Evolutionary conservation across 192 early-diverging fungal genomes (phyloP).

Genomic region (Coemansia sp.): DNA sequence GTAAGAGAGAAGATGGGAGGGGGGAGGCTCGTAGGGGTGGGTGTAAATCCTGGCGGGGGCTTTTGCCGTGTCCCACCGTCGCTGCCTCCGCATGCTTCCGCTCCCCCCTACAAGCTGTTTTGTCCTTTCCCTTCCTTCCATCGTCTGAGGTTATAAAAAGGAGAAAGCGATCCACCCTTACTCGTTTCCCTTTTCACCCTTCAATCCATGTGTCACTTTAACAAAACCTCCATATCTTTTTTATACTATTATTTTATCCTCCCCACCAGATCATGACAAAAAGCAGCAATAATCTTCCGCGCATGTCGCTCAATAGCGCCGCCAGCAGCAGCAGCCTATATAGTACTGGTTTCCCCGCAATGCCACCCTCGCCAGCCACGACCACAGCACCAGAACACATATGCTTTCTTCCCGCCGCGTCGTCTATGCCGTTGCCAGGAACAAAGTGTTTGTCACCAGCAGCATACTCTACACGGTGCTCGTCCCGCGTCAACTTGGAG

Average conservation of each 20-base stretch:
- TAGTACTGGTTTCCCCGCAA: not conserved
- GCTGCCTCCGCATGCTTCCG: not conserved
- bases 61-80: not conserved
- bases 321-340: constrained; percentile 1
- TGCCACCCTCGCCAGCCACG: constrained; percentile 18
- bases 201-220: not conserved
- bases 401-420: not conserved
- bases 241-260: not conserved
- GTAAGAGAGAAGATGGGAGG: not conserved
- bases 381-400: not conserved
- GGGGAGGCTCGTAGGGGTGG: not conserved
- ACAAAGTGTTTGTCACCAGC: constrained; percentile 1
- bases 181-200: no score
- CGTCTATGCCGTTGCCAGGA: not conserved
- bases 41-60: not conserved
- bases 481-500: constrained; percentile 32
- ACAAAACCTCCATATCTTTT: not conserved
- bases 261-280: not conserved
- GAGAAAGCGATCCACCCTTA: no score
- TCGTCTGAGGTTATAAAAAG: no score
- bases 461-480: constrained; percentile 7
- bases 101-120: not conserved
- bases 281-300: not conserved
- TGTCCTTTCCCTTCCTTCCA: no score
- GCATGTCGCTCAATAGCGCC: constrained; percentile 7